phyloP scores from a whole-genome alignment of 257 asterid genomes.

The Nicotiana undulata region DNA sequence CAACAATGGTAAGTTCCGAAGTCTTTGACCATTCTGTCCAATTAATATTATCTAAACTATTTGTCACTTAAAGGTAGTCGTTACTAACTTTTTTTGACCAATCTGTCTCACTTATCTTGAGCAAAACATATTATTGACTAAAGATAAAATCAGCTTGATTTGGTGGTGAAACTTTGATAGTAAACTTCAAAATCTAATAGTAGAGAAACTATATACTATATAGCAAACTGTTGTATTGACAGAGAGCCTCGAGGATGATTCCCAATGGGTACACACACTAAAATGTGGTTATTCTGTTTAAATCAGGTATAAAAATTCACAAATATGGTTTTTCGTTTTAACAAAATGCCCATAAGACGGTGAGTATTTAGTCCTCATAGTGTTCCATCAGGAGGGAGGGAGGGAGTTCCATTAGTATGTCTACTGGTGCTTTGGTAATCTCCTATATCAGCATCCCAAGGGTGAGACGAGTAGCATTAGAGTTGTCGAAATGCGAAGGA shows the following conservation, averaged over 20 bases:
- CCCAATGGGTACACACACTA: background rate
- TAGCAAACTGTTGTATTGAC: background rate
- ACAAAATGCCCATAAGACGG: background rate
- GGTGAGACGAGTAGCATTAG: background rate
- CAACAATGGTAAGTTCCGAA: slow-evolving; percentile 46
- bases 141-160: background rate
- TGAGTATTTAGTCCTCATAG: background rate
- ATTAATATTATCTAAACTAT: background rate
- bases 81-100: background rate
- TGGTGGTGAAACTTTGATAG: background rate
- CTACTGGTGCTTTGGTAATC: background rate
- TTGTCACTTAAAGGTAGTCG: background rate
- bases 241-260: background rate
- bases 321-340: background rate
- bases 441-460: background rate
- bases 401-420: background rate
- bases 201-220: background rate
- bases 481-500: background rate
- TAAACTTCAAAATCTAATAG: background rate
- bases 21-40: background rate
- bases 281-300: background rate
- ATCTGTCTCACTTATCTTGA: background rate
- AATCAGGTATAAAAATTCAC: background rate
- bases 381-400: background rate
- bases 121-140: background rate